These are phyloP conservation scores for Pholiota conissans DNA, from an alignment of 768 basidiomycete genomes.

Conservation along the genomic window DNA sequence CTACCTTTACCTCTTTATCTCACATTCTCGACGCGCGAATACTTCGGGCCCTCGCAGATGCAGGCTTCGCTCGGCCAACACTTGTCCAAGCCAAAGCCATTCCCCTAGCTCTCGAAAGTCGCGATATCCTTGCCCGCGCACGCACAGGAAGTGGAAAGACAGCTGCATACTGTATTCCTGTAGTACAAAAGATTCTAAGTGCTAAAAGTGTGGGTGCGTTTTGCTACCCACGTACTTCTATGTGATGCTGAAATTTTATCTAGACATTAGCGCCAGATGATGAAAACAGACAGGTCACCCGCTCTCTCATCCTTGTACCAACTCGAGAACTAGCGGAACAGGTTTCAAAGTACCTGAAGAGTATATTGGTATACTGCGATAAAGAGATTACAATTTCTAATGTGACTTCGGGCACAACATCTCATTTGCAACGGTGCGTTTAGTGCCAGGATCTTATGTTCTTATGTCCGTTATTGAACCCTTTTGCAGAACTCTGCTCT, in stretches of 20 bases:
- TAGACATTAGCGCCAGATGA: slow-evolving; percentile 42
- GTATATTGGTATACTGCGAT: slow-evolving; percentile 77
- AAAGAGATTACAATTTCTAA: slow-evolving; percentile 72
- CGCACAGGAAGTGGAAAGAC: slow-evolving; percentile 98
- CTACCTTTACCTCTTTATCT: slow-evolving; percentile 62
- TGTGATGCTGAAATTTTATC: slow-evolving; percentile 5
- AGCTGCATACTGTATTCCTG: slow-evolving; percentile 90
- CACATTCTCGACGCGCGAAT: slow-evolving; percentile 83
- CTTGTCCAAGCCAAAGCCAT: slow-evolving; percentile 91
- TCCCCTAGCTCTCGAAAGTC: slow-evolving; percentile 84
- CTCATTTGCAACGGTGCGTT: slow-evolving; percentile 72
- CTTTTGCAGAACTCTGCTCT: slow-evolving; percentile 33
- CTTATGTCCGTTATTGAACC: neutral
- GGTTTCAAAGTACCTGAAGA: slow-evolving; percentile 67
- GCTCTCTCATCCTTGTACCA: slow-evolving; percentile 81
- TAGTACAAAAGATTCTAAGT: slow-evolving; percentile 84
- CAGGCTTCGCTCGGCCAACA: slow-evolving; percentile 89
- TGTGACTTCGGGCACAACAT: slow-evolving; percentile 67
- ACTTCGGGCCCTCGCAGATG: slow-evolving; percentile 86
- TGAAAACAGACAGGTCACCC: slow-evolving; percentile 54
- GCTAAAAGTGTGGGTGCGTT: slow-evolving; percentile 69
- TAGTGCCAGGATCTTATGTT: neutral
- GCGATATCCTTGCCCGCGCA: slow-evolving; percentile 91
- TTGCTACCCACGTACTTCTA: neutral
- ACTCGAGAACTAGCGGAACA: slow-evolving; percentile 94